phyloP scores from a whole-genome alignment of 768 basidiomycete genomes.

The Psilocybe azurescens region DNA sequence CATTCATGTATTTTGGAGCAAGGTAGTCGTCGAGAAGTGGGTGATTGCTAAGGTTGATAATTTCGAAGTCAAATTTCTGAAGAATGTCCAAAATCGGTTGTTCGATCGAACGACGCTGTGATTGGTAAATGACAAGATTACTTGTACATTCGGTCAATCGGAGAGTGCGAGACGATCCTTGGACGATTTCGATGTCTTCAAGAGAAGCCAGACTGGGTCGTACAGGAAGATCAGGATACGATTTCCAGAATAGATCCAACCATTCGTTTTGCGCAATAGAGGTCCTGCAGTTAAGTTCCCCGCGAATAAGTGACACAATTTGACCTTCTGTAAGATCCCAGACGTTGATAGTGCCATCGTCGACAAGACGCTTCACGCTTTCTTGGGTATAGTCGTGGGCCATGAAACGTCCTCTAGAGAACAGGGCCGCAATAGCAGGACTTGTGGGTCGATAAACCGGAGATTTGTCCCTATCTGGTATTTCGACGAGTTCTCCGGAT shows the following conservation, averaged over 20 bases:
- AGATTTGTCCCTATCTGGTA: neutral
- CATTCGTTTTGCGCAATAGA: neutral
- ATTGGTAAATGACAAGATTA: neutral
- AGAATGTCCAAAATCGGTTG: neutral
- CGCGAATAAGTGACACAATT: neutral
- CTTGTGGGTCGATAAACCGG: neutral
- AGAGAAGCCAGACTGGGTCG: neutral
- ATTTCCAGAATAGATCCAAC: constrained; percentile 17
- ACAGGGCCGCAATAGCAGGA: constrained; percentile 1
- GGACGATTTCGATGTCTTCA: constrained; percentile 2
- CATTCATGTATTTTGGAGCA: neutral
- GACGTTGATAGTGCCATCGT: constrained; percentile 12
- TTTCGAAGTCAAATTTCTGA: constrained; percentile 4
- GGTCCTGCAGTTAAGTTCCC: neutral
- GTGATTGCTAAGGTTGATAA: neutral
- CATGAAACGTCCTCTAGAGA: constrained; percentile 9
- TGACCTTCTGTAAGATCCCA: neutral
- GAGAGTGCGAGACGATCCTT: neutral
- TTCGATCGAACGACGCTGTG: neutral
- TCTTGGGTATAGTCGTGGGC: neutral
- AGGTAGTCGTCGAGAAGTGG: neutral
- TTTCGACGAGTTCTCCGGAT: neutral
- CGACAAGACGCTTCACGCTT: neutral
- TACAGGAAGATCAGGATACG: constrained; percentile 9
- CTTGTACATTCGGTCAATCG: constrained; percentile 9